These are phyloP conservation scores for Hippophae gyantsensis DNA, from an alignment of 306 rosid species.

Conservation along the genomic window DNA sequence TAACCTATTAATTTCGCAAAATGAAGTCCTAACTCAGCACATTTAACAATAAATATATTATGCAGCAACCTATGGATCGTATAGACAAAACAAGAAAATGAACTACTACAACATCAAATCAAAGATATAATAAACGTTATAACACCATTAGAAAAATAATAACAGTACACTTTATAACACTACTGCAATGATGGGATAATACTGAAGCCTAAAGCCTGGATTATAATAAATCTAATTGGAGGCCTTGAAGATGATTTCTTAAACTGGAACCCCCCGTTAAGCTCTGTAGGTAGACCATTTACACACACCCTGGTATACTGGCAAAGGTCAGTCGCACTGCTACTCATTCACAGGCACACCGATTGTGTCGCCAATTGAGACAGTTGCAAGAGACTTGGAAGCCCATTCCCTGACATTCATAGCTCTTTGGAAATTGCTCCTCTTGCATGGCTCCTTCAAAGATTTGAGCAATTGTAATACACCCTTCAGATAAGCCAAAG, in stretches of 20 bases:
- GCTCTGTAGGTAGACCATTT: too few species aligned
- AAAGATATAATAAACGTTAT: too few species aligned
- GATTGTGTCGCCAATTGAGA: slow-evolving; percentile 82
- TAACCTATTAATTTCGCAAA: too few species aligned
- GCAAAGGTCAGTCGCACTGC: background rate
- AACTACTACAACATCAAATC: slow-evolving; percentile 31
- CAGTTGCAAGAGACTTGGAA: slow-evolving; percentile 94
- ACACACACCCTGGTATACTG: too few species aligned
- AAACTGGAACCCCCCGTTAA: too few species aligned
- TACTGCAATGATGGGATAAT: too few species aligned
- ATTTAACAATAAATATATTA: slow-evolving; percentile 25
- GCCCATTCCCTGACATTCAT: slow-evolving; percentile 97
- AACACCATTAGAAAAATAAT: too few species aligned
- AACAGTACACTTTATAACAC: too few species aligned
- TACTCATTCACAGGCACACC: slow-evolving; percentile 34
- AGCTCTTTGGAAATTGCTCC: slow-evolving; percentile 97
- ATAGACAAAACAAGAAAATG: slow-evolving; percentile 28
- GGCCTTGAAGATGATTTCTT: background rate
- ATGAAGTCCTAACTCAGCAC: slow-evolving; percentile 7
- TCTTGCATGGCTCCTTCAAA: slow-evolving; percentile 86
- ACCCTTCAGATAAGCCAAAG: slow-evolving; percentile 61
- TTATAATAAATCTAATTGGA: too few species aligned
- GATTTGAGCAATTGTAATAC: slow-evolving; percentile 49
- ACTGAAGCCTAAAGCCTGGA: too few species aligned
- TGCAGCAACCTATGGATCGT: slow-evolving; percentile 28